Evolutionary conservation across 495 filamentous ascomycete genomes (phyloP), one percentile per base, ranked within the genome.

Genomic region (Penicillium ucsense): DNA sequence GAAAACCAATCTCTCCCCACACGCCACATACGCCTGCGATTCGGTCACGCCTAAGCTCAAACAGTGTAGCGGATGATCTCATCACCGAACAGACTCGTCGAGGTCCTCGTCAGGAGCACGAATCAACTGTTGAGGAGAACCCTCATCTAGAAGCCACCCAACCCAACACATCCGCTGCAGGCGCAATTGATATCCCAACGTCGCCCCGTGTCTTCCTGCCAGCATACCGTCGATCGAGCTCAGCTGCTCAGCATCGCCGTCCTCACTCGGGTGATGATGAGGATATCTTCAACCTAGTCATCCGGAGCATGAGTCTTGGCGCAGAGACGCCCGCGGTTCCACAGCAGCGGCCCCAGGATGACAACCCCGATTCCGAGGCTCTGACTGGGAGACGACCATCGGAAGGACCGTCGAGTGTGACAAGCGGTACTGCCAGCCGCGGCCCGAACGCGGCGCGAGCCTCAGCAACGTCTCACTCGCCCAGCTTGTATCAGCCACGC

Each of bases 21-120:
- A 95, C 90, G 0, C 91, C 91, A 6, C 91, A 95, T 56, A 95
- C 88, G 4, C 90, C 91, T 4, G 88, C 90, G 11, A 86, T 95
- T 39, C 89, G 90, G 33, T 95, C 89, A 12, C 80, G 91, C n/a
- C 66, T 97, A 38, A 94, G 88, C 60, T 89, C 89, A 9, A 85
- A 88, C 56, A 89, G 85, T 45, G 85, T 88, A 43, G 80, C 85
- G n/a, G 84, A 88, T 57, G 88, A 90, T 55, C 64, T 67, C 41
- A 67, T 75, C 6, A 47, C 57, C 5, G 60, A 56, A 4, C 55
- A 59, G 20, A 50, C 55, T 32, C 58, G 60, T 27, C 57, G 53
- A 36, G 50, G 50, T 5, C 43, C 60, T 4, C 63, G 51, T n/a
- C 55, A 52, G 12, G 68, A 64, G 32, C 63, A 63, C 30, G 63